Percentiles rank a stretch among this genome's conserved stretches.
Conservation (phyloP, 73 alveolate species). For the Tetrahymena borealis region DNA sequence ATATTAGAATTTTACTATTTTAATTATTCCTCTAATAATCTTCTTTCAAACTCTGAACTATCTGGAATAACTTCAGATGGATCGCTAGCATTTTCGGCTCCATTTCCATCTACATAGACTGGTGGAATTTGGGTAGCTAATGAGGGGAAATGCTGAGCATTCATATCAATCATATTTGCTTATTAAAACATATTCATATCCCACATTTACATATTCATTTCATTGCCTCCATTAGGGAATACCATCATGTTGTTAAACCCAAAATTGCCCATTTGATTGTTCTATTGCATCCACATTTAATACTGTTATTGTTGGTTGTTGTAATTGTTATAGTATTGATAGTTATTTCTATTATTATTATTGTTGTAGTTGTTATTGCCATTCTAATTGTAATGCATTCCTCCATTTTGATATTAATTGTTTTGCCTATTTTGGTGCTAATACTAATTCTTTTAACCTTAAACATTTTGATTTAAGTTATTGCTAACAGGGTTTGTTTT, state of each 20-base stretch:
- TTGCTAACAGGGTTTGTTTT: background rate
- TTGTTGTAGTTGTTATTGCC: background rate
- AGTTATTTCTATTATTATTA: background rate
- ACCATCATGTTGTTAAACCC: background rate
- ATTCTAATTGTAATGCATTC: background rate
- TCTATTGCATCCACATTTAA: background rate
- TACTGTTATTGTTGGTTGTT: background rate
- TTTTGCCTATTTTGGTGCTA: background rate
- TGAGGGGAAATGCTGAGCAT: background rate
- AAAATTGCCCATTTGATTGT: background rate
- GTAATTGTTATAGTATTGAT: background rate
- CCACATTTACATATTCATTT: background rate
- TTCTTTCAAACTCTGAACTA: background rate
- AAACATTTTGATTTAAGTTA: background rate
- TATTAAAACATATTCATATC: background rate
- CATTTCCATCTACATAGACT: background rate
- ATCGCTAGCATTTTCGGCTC: background rate
- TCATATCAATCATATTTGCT: background rate
- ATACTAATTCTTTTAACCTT: background rate
- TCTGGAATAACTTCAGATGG: background rate
- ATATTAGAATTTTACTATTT: background rate
- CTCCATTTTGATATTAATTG: background rate
- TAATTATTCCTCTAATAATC: background rate
- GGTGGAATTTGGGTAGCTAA: background rate
- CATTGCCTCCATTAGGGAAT: background rate